Conservation (phyloP, 1,284 basidiomycete genomes). For the Ustilago esculenta region DNA sequence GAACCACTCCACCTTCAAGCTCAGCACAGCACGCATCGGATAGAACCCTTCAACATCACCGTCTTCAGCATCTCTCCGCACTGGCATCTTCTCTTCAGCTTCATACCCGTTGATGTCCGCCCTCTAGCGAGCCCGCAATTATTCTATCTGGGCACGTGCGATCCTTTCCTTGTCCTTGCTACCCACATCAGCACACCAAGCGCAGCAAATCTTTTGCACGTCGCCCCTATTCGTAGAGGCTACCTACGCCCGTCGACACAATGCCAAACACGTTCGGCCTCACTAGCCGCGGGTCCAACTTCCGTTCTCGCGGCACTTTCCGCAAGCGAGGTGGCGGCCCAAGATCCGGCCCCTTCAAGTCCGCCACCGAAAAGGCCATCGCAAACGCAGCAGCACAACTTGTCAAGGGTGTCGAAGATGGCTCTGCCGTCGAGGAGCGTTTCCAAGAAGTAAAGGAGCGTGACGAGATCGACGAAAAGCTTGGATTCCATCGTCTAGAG, state of each 20-base stretch:
- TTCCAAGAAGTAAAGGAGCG: slow-evolving; percentile 62
- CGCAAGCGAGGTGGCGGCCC: slow-evolving; percentile 45
- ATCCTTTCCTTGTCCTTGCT: too few species aligned
- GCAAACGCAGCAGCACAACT: slow-evolving; percentile 45
- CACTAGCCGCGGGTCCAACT: slow-evolving; percentile 42
- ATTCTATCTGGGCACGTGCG: too few species aligned
- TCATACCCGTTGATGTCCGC: not conserved
- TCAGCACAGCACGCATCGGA: not conserved
- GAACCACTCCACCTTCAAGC: not conserved
- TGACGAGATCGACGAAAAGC: slow-evolving; percentile 91
- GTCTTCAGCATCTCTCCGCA: not conserved
- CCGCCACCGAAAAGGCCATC: slow-evolving; percentile 46
- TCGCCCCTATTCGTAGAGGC: too few species aligned
- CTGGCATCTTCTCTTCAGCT: slow-evolving; percentile 3
- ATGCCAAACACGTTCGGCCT: slow-evolving; percentile 49
- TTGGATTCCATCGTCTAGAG: slow-evolving; percentile 76
- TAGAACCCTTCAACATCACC: not conserved
- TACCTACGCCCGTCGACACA: not conserved
- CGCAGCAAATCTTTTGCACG: too few species aligned
- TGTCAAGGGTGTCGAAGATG: slow-evolving; percentile 58
- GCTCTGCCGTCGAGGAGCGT: slow-evolving; percentile 61
- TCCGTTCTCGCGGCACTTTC: slow-evolving; percentile 38
- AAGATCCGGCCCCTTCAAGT: slow-evolving; percentile 39
- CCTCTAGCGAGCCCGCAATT: too few species aligned
- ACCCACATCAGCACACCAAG: too few species aligned